phyloP scores from a whole-genome alignment of 805 yeast species.

The Lipomyces starkeyi region DNA sequence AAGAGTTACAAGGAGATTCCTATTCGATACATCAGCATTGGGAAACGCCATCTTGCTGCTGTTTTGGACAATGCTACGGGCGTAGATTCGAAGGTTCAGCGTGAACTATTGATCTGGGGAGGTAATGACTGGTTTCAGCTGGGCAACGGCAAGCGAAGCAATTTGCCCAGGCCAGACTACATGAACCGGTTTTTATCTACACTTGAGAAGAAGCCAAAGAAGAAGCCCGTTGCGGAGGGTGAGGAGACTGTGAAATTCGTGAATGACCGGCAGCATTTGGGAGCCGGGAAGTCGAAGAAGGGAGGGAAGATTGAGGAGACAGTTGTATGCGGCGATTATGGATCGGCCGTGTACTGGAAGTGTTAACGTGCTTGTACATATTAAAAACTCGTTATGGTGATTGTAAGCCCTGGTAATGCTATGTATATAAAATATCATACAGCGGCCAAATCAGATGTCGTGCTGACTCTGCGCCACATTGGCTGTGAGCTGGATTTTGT shows the following conservation, averaged over 20 bases:
- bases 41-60: constrained; percentile 68
- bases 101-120: constrained; percentile 63
- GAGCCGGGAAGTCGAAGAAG: constrained; percentile 6
- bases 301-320: constrained; percentile 22
- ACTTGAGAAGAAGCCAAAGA: background rate
- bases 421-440: too few relatives aligned
- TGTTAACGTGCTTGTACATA: background rate
- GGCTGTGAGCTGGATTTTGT: too few relatives aligned
- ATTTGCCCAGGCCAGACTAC: constrained; percentile 57
- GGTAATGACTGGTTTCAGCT: constrained; percentile 81
- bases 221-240: background rate
- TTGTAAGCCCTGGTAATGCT: too few relatives aligned
- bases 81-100: constrained; percentile 9
- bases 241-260: background rate
- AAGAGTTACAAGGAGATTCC: constrained; percentile 53
- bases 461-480: too few relatives aligned
- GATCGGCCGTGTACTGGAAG: constrained; percentile 36
- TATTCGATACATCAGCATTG: constrained; percentile 61
- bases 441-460: too few relatives aligned
- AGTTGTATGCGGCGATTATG: constrained; percentile 30
- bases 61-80: constrained; percentile 57
- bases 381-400: background rate
- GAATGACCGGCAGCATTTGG: constrained; percentile 11
- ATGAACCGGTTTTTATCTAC: constrained; percentile 5
- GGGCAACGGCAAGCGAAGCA: constrained; percentile 78